Conservation (phyloP, 495 filamentous ascomycete genomes). For the Filosporella fistucella region DNA sequence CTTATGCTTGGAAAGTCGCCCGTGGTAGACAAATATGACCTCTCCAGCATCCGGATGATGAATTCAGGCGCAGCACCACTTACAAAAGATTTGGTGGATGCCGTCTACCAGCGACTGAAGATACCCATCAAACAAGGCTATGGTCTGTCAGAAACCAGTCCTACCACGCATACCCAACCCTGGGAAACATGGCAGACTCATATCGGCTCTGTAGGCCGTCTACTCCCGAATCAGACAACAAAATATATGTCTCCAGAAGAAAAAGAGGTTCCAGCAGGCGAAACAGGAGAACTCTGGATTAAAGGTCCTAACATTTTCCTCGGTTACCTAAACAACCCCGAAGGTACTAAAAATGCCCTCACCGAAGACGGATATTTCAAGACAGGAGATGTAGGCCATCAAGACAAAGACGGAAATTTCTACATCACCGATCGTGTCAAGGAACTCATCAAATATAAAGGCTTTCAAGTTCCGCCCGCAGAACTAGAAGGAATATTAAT, state of each 20-base stretch:
- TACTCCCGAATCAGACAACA: conserved; percentile 78
- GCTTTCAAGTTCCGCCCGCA: conserved; percentile 84
- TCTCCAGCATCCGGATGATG: conserved; percentile 75
- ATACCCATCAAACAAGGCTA: conserved; percentile 65
- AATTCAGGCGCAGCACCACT: conserved; percentile 89
- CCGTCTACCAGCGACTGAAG: conserved; percentile 68
- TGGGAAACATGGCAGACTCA: conserved; percentile 74
- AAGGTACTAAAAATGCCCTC: conserved; percentile 59
- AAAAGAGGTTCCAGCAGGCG: conserved; percentile 35
- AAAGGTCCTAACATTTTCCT: conserved; percentile 74
- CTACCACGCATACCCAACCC: conserved; percentile 49
- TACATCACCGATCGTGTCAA: conserved; percentile 83
- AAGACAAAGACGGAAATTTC: conserved; percentile 56
- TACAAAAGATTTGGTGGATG: conserved; percentile 74
- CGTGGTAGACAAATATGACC: conserved; percentile 69
- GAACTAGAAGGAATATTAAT: conserved; percentile 80
- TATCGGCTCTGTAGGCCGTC: conserved; percentile 75
- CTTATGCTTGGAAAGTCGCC: conserved; percentile 78
- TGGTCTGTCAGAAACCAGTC: conserved; percentile 50
- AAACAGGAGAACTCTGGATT: conserved; percentile 73
- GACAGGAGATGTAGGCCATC: conserved; percentile 66
- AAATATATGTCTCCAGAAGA: conserved; percentile 70
- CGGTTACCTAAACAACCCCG: conserved; percentile 69
- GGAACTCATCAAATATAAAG: conserved; percentile 89
- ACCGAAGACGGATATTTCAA: conserved; percentile 76